Evolutionary conservation across 192 early-diverging fungal genomes (phyloP), one percentile per base, ranked within the genome.

Genomic region (Umbelopsis vinacea): DNA sequence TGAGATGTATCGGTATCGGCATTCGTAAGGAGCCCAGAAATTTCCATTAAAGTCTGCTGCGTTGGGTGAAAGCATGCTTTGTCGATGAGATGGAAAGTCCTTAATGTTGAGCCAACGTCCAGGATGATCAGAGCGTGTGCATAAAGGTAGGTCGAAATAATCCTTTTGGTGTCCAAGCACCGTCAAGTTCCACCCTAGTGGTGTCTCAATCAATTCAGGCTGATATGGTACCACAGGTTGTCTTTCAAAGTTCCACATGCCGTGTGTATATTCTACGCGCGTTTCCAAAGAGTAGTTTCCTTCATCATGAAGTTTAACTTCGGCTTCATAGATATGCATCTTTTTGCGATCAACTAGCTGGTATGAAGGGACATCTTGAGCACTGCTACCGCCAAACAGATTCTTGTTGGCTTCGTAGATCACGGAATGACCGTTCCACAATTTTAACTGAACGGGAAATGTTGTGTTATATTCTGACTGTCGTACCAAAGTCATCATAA

Each of bases 311-410:
- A 87, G 40, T 52, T 50, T 38, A 24, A 85, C 74, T 43, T 83
- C 78, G 17, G 81, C 79, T 60, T 87, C 81, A 53, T 87, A 87
- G 3, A 87, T 66, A 63, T 87, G 85, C 22, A 76, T 68, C 52
- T 66, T 63, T 9, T 76, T 67, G 33, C 81, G 74, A 24, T 69
- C 52, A 15, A 54, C 68, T 6, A 52, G 40, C 40, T 43, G 40
- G 11, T 43, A 6, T 0, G 40, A 12, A 43, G 40, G 11, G 6
- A 43, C 11, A 12, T 43, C 40, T 11, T 43, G 6, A 43, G 40
- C 40, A 43, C 11, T 43, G 29, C 29, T 29, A 43, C 40, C 11
- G 40, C 11, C 40, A 11, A 43, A 43, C 2, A 11, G 6, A 12
- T 43, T 43, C 40, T 0, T 7, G 40, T 43, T 43, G 50, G 29